Conservation (phyloP, 805 yeast genomes). For the Kazachstania kunashirensis region DNA sequence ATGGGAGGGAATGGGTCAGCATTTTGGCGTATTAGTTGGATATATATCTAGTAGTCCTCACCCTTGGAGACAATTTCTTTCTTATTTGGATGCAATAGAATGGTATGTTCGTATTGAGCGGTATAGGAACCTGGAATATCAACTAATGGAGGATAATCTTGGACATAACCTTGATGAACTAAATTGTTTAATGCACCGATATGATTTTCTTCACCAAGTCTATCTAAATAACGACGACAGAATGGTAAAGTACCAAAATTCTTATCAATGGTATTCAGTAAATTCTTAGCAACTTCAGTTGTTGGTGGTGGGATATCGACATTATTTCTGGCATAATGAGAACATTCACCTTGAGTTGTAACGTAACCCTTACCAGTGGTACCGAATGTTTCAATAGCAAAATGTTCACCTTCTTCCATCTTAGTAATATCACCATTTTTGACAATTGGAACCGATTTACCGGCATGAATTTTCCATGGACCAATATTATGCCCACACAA, state of each 20-base stretch:
- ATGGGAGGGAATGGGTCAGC: no score
- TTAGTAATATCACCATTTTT: conserved; percentile 88
- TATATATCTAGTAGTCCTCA: conserved; percentile 63
- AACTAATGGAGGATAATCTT: conserved; percentile 87
- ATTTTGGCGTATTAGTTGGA: no score
- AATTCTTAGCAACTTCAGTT: conserved; percentile 56
- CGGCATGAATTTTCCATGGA: conserved; percentile 80
- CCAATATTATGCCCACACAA: conserved; percentile 90
- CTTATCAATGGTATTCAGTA: conserved; percentile 60
- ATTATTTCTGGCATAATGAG: conserved; percentile 71
- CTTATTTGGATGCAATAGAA: conserved; percentile 77
- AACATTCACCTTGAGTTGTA: conserved; percentile 77
- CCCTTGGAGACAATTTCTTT: conserved; percentile 95
- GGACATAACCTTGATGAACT: conserved; percentile 78
- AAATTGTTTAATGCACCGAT: conserved; percentile 75
- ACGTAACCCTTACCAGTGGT: conserved; percentile 94
- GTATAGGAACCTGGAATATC: conserved; percentile 82
- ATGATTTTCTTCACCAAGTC: conserved; percentile 86
- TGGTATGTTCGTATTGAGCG: conserved; percentile 94
- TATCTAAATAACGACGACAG: conserved; percentile 90
- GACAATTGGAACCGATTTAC: conserved; percentile 94
- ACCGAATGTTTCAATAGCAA: conserved; percentile 97
- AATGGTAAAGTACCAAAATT: conserved; percentile 93
- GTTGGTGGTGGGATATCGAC: conserved; percentile 31
- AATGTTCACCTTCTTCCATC: conserved; percentile 98